Evolutionary conservation across 2,329 filamentous ascomycete species (phyloP), one percentile per base, ranked within the genome.

Genomic region (Stachybotrys chartarum): DNA sequence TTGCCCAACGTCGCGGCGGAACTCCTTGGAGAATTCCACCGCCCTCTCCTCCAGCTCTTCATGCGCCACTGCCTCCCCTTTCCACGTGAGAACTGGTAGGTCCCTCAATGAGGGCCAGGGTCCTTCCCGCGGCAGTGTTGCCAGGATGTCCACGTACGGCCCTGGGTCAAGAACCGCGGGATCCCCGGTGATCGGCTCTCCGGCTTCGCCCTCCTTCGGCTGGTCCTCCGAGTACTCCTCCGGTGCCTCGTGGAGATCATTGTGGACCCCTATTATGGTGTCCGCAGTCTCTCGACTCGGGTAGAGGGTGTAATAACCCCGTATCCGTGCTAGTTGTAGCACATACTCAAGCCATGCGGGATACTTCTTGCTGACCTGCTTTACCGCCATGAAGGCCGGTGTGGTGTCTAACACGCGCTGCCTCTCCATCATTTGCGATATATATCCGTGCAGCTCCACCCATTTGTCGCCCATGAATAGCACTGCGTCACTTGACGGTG

Each of bases 381-480:
- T 90, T 30, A 75, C 64, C 6, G 73, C 69, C 17, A 81, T 60
- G 7, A 80, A 66, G 1, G 71, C 61, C 1, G 77, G 72, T 2
- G 70, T 63, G 1, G 68, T 61, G 7, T 71, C 62, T n/a, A 63
- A 64, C 0, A 60, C 54, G 42, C 71, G 69, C 47, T 76, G 73
- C 17, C 67, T 66, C 35, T 77, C 72, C 16, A 92, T 73, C 7
- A 85, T 76, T 51, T 81, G 79, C 11, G 87, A 82, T 2, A 95
- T 79, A 62, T 95, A 94, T 11, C 84, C 81, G 67, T 97, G 91
- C 10, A 96, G 79, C 62, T 96, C 90, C 12, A 82, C 75, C 94
- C 94, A 99, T 65, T 87, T 91, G 51, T 91, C 83, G 48, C 92
- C 91, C 55, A 94, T 85, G 67, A 93, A 87, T 10, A 99, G 77